Percentiles rank a stretch among this genome's conserved stretches.
These are phyloP conservation scores for Arthrobotrys pseudoclavata DNA, from an alignment of 2,329 filamentous ascomycete genomes.

Conservation along the genomic window DNA sequence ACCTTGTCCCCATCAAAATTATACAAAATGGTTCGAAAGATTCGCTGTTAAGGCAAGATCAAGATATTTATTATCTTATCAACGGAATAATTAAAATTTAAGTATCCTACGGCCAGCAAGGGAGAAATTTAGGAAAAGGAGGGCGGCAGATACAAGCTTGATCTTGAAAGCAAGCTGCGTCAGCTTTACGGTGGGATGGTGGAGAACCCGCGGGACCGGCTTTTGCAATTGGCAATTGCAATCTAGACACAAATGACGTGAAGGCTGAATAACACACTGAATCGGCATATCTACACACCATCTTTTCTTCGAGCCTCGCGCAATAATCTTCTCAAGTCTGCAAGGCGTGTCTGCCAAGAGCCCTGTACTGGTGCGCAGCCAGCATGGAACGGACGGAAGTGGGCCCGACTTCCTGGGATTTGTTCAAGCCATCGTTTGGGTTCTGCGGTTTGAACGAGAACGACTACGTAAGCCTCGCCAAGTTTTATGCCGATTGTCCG, in stretches of 20 bases:
- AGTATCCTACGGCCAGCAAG: neutral
- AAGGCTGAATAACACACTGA: neutral
- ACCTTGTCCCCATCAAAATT: constrained; percentile 16
- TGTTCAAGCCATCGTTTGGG: constrained; percentile 3
- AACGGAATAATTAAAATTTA: neutral
- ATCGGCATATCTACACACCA: constrained; percentile 3
- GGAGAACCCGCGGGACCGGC: constrained; percentile 16
- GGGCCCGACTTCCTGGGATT: constrained; percentile 21
- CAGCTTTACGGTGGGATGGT: constrained; percentile 10
- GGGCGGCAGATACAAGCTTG: no score
- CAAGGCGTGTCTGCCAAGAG: constrained; percentile 28
- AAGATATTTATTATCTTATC: constrained; percentile 31
- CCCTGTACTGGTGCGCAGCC: neutral
- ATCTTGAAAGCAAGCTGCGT: constrained; percentile 17
- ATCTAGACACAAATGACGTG: constrained; percentile 11
- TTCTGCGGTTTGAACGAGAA: neutral
- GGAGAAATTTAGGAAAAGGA: neutral
- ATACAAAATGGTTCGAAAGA: neutral
- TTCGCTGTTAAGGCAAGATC: constrained; percentile 1
- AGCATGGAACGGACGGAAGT: constrained; percentile 10
- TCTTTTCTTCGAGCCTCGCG: constrained; percentile 3
- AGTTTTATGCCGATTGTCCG: constrained; percentile 26
- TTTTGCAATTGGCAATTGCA: constrained; percentile 1
- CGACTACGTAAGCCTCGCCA: constrained; percentile 20
- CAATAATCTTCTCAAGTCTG: constrained; percentile 16